Percentiles rank a stretch among this genome's conserved stretches.
These are phyloP conservation scores for Adansonia madagascariensis DNA, from an alignment of 441 rosid genomes.

Conservation along the genomic window DNA sequence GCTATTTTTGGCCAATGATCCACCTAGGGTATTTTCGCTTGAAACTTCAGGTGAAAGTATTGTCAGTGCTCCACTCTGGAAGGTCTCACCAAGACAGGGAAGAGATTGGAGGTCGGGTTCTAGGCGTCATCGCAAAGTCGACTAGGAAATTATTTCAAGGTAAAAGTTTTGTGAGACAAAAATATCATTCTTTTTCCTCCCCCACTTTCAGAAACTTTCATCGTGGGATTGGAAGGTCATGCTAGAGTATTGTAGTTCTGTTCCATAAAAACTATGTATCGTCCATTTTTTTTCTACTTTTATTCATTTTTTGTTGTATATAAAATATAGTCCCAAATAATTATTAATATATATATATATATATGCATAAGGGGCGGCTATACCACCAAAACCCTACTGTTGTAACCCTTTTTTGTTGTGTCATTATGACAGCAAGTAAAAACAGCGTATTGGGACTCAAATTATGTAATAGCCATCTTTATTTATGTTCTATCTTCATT, in stretches of 20 bases:
- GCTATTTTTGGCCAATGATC: slow-evolving; percentile 34
- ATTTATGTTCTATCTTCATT: too few species aligned
- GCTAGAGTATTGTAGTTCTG: slow-evolving; percentile 30
- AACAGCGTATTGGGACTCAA: background rate
- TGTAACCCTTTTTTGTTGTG: slow-evolving; percentile 37
- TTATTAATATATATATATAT: slow-evolving; percentile 18
- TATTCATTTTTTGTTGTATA: slow-evolving; percentile 45
- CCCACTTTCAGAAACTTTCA: slow-evolving; percentile 30
- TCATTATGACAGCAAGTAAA: slow-evolving; percentile 7
- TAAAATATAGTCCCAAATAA: slow-evolving; percentile 36
- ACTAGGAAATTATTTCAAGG: slow-evolving; percentile 43
- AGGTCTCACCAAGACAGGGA: slow-evolving; percentile 51
- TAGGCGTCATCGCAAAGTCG: slow-evolving; percentile 74
- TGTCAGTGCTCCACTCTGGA: slow-evolving; percentile 35
- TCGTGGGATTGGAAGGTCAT: slow-evolving; percentile 36
- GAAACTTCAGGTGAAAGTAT: slow-evolving; percentile 39
- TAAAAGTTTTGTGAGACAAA: slow-evolving; percentile 36
- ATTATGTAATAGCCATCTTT: background rate
- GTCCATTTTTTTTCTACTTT: slow-evolving; percentile 32
- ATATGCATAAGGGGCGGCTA: slow-evolving; percentile 26
- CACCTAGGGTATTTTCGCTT: slow-evolving; percentile 40
- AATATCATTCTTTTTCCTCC: slow-evolving; percentile 39
- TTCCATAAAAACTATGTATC: slow-evolving; percentile 28
- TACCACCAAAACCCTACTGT: slow-evolving; percentile 28
- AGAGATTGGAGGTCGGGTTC: slow-evolving; percentile 60